These are phyloP conservation scores for Fermentozyma sake DNA, from an alignment of 1,139 yeast species.

Conservation along the genomic window DNA sequence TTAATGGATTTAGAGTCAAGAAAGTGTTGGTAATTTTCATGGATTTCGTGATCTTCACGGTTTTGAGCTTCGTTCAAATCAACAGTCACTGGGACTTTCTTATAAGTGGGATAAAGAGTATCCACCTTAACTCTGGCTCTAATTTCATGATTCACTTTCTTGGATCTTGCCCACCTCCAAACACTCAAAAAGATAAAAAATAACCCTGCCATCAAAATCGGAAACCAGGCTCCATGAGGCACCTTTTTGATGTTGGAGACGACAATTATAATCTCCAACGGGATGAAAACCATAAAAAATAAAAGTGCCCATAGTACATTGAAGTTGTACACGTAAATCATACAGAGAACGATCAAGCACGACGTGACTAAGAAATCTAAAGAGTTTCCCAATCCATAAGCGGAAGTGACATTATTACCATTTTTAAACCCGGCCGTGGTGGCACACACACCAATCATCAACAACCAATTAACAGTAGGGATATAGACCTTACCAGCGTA, in stretches of 20 bases:
- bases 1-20: constrained; percentile 5
- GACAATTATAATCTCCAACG: constrained; percentile 44
- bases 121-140: constrained; percentile 25
- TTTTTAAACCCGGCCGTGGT: constrained; percentile 52
- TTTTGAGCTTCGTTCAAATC: constrained; percentile 15
- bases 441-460: constrained; percentile 46
- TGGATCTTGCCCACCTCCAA: constrained; percentile 48
- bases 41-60: constrained; percentile 7
- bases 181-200: constrained; percentile 26
- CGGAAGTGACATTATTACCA: constrained; percentile 50
- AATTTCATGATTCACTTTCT: constrained; percentile 35
- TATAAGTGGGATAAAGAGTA: constrained; percentile 23
- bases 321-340: constrained; percentile 42
- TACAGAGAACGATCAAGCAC: constrained; percentile 37
- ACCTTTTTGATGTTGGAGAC: constrained; percentile 48
- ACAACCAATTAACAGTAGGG: constrained; percentile 44
- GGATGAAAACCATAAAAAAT: constrained; percentile 37
- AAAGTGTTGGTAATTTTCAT: constrained; percentile 4
- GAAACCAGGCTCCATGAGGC: constrained; percentile 59
- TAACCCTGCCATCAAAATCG: constrained; percentile 39
- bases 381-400: constrained; percentile 57
- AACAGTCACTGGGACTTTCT: constrained; percentile 15
- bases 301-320: constrained; percentile 29
- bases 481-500: constrained; percentile 49
- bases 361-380: constrained; percentile 53